phyloP scores from a whole-genome alignment of 495 filamentous ascomycete species.

The Chlorociboria aeruginascens region DNA sequence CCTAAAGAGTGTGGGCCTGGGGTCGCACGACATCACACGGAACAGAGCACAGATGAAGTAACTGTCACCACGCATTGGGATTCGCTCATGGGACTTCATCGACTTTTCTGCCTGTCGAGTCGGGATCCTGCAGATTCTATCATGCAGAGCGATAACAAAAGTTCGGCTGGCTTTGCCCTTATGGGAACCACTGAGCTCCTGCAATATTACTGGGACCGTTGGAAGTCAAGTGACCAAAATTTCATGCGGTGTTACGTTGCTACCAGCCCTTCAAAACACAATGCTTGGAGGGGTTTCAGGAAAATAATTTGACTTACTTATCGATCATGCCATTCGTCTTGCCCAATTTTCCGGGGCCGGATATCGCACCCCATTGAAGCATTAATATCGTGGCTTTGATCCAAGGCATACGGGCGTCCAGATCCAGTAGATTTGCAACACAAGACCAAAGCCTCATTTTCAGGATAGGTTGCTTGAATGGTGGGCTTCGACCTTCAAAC shows the following conservation, averaged over 20 bases:
- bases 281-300: conserved; percentile 16
- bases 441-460: conserved; percentile 63
- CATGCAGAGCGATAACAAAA: conserved; percentile 18
- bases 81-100: not conserved
- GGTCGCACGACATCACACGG: conserved; percentile 10
- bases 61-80: no score
- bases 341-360: conserved; percentile 62
- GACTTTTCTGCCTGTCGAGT: conserved; percentile 2
- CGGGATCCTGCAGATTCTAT: not conserved
- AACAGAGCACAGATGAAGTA: no score
- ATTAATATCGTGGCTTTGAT: conserved; percentile 58
- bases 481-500: conserved; percentile 3
- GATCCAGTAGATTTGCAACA: conserved; percentile 52
- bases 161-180: not conserved
- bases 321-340: conserved; percentile 67
- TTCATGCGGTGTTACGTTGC: conserved; percentile 41
- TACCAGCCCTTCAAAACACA: conserved; percentile 12
- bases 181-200: conserved; percentile 17
- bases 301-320: conserved; percentile 54
- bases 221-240: conserved; percentile 55
- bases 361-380: conserved; percentile 55
- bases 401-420: conserved; percentile 79
- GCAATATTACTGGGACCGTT: conserved; percentile 21
- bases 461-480: conserved; percentile 54
- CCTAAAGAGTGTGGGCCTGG: not conserved